phyloP scores from a whole-genome alignment of 2,329 filamentous ascomycete genomes.

The Aspergillus tubingensis region DNA sequence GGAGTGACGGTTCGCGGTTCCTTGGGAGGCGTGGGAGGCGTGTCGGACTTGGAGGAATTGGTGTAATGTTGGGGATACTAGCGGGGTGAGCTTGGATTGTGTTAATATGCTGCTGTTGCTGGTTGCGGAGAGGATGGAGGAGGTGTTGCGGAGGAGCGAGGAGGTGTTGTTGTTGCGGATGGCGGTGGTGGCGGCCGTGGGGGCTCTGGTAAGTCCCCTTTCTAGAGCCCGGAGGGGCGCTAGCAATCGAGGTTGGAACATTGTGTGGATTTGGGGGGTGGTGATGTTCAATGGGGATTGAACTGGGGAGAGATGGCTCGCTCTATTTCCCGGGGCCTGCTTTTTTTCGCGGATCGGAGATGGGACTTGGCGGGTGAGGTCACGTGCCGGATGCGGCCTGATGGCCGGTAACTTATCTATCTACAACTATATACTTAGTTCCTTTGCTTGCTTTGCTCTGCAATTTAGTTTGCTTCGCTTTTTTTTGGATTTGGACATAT shows the following conservation, averaged over 20 bases:
- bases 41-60: conserved; percentile 56
- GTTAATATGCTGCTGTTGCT: too few relatives aligned
- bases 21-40: conserved; percentile 66
- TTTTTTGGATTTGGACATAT: neutral
- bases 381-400: conserved; percentile 23
- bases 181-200: conserved; percentile 31
- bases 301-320: conserved; percentile 11
- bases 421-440: neutral
- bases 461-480: neutral
- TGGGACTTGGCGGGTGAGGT: conserved; percentile 25
- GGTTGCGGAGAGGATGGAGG: conserved; percentile 22
- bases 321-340: conserved; percentile 17
- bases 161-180: conserved; percentile 15
- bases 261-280: conserved; percentile 19
- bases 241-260: conserved; percentile 48
- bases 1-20: conserved; percentile 65
- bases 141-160: conserved; percentile 30
- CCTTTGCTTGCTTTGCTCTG: too few relatives aligned
- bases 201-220: conserved; percentile 31
- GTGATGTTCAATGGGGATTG: conserved; percentile 13
- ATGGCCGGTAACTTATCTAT: neutral
- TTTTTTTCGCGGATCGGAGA: conserved; percentile 27
- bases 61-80: conserved; percentile 34
- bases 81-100: conserved; percentile 20
- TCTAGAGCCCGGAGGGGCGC: conserved; percentile 43